phyloP scores from a whole-genome alignment of 202 grass and related monocot genomes.

The Hordeum pubiflorum region DNA sequence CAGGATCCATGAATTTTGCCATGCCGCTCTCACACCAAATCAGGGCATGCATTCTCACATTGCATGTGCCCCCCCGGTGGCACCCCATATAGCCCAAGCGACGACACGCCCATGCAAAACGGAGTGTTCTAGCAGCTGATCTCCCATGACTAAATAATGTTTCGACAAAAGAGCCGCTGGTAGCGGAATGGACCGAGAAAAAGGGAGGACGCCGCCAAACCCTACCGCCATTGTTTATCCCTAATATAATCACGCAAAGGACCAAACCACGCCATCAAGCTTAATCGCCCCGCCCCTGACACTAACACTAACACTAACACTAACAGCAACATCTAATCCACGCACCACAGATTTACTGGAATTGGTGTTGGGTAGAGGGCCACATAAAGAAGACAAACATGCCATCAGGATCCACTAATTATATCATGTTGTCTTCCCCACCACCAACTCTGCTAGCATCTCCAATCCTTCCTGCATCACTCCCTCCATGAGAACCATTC shows the following conservation, averaged over 20 bases:
- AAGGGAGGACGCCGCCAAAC: neutral
- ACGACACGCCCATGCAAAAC: neutral
- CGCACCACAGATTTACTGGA: neutral
- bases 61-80: neutral
- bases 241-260: neutral
- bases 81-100: neutral
- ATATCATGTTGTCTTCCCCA: neutral
- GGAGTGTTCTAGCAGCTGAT: neutral
- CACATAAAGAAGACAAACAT: neutral
- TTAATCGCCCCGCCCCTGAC: neutral
- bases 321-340: slow-evolving; percentile 6
- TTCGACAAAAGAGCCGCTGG: neutral
- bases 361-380: neutral
- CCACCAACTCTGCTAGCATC: slow-evolving; percentile 1
- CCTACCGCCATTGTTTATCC: neutral
- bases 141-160: neutral
- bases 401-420: neutral
- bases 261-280: neutral
- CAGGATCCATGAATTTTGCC: slow-evolving; percentile 27
- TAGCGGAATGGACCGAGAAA: neutral
- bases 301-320: neutral
- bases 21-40: neutral
- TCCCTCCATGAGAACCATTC: slow-evolving; percentile 9
- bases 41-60: neutral
- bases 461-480: neutral